Evolutionary conservation across 768 basidiomycete species (phyloP), one percentile per base, ranked within the genome.

Genomic region (Tylopilus vinaceipallidus): DNA sequence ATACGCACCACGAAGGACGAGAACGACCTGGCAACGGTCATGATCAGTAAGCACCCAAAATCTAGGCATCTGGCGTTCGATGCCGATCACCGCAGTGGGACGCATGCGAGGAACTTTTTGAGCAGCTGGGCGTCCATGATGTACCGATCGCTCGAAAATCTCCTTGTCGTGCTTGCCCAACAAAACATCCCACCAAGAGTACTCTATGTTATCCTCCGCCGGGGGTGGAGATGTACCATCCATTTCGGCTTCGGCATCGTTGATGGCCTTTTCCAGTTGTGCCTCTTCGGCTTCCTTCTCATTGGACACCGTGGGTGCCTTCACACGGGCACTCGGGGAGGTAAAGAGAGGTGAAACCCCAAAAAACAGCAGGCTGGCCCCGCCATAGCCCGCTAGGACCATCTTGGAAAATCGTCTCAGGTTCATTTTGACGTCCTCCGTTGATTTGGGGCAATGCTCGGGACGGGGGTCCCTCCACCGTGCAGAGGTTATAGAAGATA

Each of bases 21-120:
- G 77, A 10, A 91, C 86, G 41, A 92, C 77, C 63, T 91, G 85
- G 5, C 70, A 71, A 33, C 90, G 75, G 38, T 75, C 75, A 60
- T 93, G 86, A 63, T 92, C 91, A 1, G 88, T 91, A 17, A 93
- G 73, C 4, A 91, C 84, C 89, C 91, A 92, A 63, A 86, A 92
- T 30, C 88, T 75, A 3, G 91, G 90, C 83, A 90, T 86, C 53
- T 83, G 74, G 52, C 80, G 77, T 55, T 85, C 83, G 40, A 76
- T 71, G 13, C 87, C 85, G 20, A 86, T 75, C 29, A 83, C 80
- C 8, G 84, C 84, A 6, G 79, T 81, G 8, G 79, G 71, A 48
- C 75, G 75, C 70, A 79, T 71, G 47, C 73, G 75, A 24, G 66
- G 62, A 39, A 64, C 45, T 20, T 66, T 58, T 33, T 45, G 47